phyloP scores from a whole-genome alignment of 2,329 filamentous ascomycete genomes.

The Corinectria fuckeliana region DNA sequence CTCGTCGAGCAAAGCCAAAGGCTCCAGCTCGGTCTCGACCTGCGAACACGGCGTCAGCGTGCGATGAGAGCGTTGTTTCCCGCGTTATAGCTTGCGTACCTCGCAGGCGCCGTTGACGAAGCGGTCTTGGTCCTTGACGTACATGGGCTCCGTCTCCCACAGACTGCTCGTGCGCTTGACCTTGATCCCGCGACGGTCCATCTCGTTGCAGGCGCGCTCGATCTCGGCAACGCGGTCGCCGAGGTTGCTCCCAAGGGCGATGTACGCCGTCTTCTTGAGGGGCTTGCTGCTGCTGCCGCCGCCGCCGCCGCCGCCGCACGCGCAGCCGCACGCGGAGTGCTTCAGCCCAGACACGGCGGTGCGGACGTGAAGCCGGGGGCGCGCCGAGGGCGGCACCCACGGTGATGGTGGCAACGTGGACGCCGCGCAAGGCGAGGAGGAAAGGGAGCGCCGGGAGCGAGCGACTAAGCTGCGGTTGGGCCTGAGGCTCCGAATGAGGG shows the following conservation, averaged over 20 bases:
- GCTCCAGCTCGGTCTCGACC: slow-evolving; percentile 81
- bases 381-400: slow-evolving; percentile 10
- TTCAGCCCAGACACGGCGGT: slow-evolving; percentile 22
- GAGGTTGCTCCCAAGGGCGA: slow-evolving; percentile 92
- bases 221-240: slow-evolving; percentile 87
- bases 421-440: slow-evolving; percentile 12
- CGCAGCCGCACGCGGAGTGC: slow-evolving; percentile 44
- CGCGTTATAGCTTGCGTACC: slow-evolving; percentile 58
- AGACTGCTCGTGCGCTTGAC: slow-evolving; percentile 84
- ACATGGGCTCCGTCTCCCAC: slow-evolving; percentile 98
- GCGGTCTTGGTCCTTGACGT: slow-evolving; percentile 83
- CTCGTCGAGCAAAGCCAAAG: slow-evolving; percentile 76
- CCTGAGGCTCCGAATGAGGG: slow-evolving; percentile 17
- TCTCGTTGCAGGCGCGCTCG: slow-evolving; percentile 79
- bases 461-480: slow-evolving; percentile 1
- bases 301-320: slow-evolving; percentile 38
- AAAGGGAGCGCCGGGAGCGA: slow-evolving; percentile 18
- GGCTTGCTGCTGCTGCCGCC: slow-evolving; percentile 32
- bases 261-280: slow-evolving; percentile 65
- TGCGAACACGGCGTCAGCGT: slow-evolving; percentile 47
- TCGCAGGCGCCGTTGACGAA: slow-evolving; percentile 95
- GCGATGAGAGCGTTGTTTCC: not conserved
- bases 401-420: slow-evolving; percentile 17
- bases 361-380: slow-evolving; percentile 23
- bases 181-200: slow-evolving; percentile 75